Evolutionary conservation across 2,329 filamentous ascomycete genomes (phyloP).

Genomic region (Didymosphaeria variabile): DNA sequence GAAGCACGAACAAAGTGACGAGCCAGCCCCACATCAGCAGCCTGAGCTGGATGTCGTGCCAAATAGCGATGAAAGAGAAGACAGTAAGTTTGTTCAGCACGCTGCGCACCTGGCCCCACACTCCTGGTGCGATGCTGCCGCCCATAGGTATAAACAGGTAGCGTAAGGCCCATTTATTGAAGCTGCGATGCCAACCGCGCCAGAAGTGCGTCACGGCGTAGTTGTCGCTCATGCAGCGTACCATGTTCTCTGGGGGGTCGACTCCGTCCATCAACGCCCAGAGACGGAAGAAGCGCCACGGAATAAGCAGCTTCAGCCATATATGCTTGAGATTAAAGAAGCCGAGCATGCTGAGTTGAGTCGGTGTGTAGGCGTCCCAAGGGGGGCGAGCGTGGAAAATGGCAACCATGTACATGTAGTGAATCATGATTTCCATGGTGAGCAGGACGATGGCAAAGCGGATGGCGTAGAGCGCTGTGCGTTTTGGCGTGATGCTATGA

Average conservation of each 20-base stretch:
- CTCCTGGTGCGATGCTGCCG: conserved; percentile 61
- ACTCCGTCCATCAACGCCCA: conserved; percentile 91
- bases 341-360: conserved; percentile 87
- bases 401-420: conserved; percentile 92
- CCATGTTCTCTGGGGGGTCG: conserved; percentile 97
- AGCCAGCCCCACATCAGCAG: conserved; percentile 97
- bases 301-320: conserved; percentile 95
- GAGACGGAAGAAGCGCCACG: conserved; percentile 98
- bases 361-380: conserved; percentile 85
- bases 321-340: conserved; percentile 97
- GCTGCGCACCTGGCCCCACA: conserved; percentile 61
- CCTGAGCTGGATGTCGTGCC: conserved; percentile 94
- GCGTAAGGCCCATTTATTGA: conserved; percentile 92
- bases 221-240: conserved; percentile 95
- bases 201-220: conserved; percentile 92
- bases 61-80: conserved; percentile 96
- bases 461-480: conserved; percentile 81
- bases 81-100: conserved; percentile 81
- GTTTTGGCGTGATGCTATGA: conserved; percentile 72
- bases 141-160: conserved; percentile 95
- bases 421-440: conserved; percentile 84
- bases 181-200: conserved; percentile 94
- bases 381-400: conserved; percentile 82
- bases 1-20: conserved; percentile 90
- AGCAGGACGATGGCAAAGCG: conserved; percentile 84